A percentile compares a stretch with the other conserved stretches of the same genome.
These are phyloP conservation scores for Phyllosticta capitalensis DNA, from an alignment of 2,329 filamentous ascomycete genomes.

Conservation along the genomic window DNA sequence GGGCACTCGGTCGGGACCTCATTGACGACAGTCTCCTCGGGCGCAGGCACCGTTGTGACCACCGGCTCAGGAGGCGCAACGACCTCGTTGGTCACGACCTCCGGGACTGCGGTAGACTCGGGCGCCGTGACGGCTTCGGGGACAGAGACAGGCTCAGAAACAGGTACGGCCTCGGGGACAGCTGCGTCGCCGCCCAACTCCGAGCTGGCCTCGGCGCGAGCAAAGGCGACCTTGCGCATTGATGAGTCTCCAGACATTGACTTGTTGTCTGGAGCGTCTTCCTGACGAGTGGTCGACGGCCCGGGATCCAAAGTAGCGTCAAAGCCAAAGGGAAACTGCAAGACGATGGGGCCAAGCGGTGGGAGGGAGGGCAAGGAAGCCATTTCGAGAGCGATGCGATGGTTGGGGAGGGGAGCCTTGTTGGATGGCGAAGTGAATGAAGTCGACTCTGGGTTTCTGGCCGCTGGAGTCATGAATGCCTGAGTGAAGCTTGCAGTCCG, in stretches of 20 bases:
- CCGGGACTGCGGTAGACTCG: not conserved
- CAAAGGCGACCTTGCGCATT: not conserved
- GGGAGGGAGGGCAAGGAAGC: not conserved
- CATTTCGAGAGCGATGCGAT: not conserved
- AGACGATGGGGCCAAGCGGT: not conserved
- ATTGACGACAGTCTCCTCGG: not conserved
- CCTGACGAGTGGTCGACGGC: not conserved
- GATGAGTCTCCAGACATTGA: not conserved
- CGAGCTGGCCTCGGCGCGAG: not conserved
- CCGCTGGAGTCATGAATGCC: not conserved
- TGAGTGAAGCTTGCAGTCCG: not conserved
- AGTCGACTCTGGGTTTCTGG: not conserved
- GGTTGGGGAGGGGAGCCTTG: not conserved
- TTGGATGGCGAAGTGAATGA: not conserved
- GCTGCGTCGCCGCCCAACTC: not conserved
- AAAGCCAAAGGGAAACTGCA: not conserved
- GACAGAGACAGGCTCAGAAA: not conserved
- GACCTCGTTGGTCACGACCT: not conserved
- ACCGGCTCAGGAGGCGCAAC: not conserved
- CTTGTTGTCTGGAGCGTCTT: not conserved
- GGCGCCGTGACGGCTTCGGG: not conserved
- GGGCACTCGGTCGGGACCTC: not conserved
- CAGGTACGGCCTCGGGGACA: not conserved
- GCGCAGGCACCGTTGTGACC: not conserved
- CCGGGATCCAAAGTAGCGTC: not conserved